Conservation (phyloP, 306 rosid genomes). For the Carpinus fangiana region DNA sequence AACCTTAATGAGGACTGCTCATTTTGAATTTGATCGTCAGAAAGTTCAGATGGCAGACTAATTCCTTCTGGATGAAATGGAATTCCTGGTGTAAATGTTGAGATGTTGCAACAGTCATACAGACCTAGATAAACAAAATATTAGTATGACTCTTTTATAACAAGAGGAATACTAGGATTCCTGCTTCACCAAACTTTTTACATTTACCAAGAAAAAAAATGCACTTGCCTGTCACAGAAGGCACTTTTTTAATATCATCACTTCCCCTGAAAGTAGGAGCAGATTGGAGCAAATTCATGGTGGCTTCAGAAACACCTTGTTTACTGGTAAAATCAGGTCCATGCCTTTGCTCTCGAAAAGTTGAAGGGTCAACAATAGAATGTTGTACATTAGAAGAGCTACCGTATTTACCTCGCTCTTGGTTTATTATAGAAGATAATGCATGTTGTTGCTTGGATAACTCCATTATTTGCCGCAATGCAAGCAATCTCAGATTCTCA, state of each 20-base stretch:
- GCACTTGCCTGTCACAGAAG: conserved; percentile 37
- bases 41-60: conserved; percentile 33
- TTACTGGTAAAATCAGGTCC: conserved; percentile 18
- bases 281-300: conserved; percentile 28
- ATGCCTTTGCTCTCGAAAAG: conserved; percentile 23
- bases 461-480: conserved; percentile 46
- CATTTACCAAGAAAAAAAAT: conserved; percentile 5
- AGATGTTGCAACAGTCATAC: conserved; percentile 31
- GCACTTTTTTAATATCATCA: conserved; percentile 33
- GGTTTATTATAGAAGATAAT: conserved; percentile 33
- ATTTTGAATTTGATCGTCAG: conserved; percentile 33
- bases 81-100: conserved; percentile 34
- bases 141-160: conserved; percentile 14
- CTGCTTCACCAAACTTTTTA: conserved; percentile 21
- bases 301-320: conserved; percentile 39
- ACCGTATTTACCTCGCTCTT: conserved; percentile 36
- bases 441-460: conserved; percentile 45
- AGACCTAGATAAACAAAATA: conserved; percentile 40
- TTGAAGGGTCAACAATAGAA: conserved; percentile 27
- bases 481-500: conserved; percentile 52
- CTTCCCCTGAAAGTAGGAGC: conserved; percentile 30
- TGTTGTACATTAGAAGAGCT: conserved; percentile 34
- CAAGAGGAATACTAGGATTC: conserved; percentile 9
- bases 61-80: conserved; percentile 34
- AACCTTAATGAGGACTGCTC: conserved; percentile 50